Evolutionary conservation across 441 rosid genomes (phyloP).

Genomic region (Corymbia citriodora): DNA sequence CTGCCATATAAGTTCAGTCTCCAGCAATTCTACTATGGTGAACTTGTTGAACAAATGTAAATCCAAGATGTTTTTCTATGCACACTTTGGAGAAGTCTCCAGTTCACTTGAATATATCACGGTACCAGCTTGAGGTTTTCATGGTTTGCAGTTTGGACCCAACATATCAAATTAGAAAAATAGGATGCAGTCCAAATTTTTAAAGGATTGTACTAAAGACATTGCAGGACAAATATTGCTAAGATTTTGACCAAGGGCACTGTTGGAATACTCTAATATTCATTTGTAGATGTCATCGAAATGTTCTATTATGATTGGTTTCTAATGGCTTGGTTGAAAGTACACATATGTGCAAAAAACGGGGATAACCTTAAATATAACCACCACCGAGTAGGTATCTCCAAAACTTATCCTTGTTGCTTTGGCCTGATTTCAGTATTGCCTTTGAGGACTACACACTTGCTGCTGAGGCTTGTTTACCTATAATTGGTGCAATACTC

Average conservation of each 20-base stretch:
- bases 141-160: background rate
- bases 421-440: background rate
- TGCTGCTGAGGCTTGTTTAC: slow-evolving; percentile 17
- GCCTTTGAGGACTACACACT: background rate
- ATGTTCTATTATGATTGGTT: background rate
- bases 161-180: background rate
- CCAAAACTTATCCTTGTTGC: background rate
- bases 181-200: background rate
- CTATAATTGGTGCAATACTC: slow-evolving; percentile 5
- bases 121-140: background rate
- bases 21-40: background rate
- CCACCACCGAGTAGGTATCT: background rate
- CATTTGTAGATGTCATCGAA: background rate
- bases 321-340: background rate
- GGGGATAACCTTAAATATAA: background rate
- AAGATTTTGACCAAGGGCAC: background rate
- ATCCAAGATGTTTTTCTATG: background rate
- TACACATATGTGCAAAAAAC: background rate
- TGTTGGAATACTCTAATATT: background rate
- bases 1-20: background rate
- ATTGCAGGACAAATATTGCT: background rate
- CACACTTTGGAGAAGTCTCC: background rate
- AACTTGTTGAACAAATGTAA: background rate
- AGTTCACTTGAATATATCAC: background rate
- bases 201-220: background rate